Evolutionary conservation across 176 grass and related monocot species (phyloP), one percentile per base, ranked within the genome.

Genomic region (Oryza meyeriana): DNA sequence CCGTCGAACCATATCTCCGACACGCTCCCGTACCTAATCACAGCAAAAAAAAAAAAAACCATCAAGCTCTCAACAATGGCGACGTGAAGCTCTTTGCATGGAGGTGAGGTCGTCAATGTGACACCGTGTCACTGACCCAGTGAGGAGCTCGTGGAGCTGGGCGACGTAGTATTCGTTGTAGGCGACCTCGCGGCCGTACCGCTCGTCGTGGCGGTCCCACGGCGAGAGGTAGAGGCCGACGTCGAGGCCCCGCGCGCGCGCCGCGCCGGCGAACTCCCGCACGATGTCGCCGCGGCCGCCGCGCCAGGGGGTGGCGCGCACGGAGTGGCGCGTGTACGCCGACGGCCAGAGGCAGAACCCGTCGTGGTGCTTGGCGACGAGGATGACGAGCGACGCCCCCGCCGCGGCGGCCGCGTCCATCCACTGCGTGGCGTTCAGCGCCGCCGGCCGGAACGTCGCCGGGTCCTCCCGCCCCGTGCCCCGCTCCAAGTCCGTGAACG

Each of bases 1-100:
- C 96, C 96, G 63, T 98, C 96, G 84, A 98, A 98, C 96, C 96
- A 98, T 35, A 98, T 95, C 85, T 98, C 96, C 64, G 87, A 91
- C 66, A 98, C 61, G 44, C 57, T 85, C 61, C 95, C 95, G 65
- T 98, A 95, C 72, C 92, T 97, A 18, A 33, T 2, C 2, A 5
- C 3, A 4, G 5, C 11, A 5, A 6, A 9, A 7, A 1, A 41
- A 41, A 1, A 9, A 10, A 10, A 42, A 3, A 1, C 40, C 8
- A 24, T 47, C 16, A 3, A 13, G 14, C 77, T 32, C 18, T 29
- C 57, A 42, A 17, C 71, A 76, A 69, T 40, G 14, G 17, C 1
- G 48, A 7, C 48, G 48, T 20, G 1, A 22, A 48, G 14, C 17
- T 48, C 45, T 17, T 5, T 36, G 35, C 35, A 36, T 36, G 35